These are phyloP conservation scores for Colletotrichum zoysiae DNA, from an alignment of 2,329 filamentous ascomycete genomes.

Conservation along the genomic window DNA sequence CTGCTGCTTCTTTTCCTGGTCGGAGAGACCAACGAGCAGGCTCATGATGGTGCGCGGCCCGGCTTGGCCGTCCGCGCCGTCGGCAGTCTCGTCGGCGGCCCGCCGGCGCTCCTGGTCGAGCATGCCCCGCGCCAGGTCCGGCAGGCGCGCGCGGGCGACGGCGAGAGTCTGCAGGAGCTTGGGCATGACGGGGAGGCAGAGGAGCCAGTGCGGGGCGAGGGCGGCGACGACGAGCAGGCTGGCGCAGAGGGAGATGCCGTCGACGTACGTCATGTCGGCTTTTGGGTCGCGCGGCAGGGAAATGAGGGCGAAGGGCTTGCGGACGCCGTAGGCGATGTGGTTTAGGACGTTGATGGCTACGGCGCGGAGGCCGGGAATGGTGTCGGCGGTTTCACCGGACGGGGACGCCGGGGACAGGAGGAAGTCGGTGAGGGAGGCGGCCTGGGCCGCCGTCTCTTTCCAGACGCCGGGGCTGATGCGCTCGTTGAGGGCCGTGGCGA, in stretches of 20 bases:
- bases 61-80: slow-evolving; percentile 40
- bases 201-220: slow-evolving; percentile 46
- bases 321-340: slow-evolving; percentile 50
- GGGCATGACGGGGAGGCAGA: slow-evolving; percentile 47
- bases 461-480: slow-evolving; percentile 52
- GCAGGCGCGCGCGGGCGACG: slow-evolving; percentile 46
- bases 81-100: slow-evolving; percentile 45
- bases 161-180: slow-evolving; percentile 46
- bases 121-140: slow-evolving; percentile 44
- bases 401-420: slow-evolving; percentile 40
- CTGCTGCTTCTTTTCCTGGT: slow-evolving; percentile 44
- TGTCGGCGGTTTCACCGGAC: slow-evolving; percentile 45
- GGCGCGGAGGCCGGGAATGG: slow-evolving; percentile 48
- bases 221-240: slow-evolving; percentile 48
- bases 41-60: slow-evolving; percentile 47
- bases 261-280: slow-evolving; percentile 48
- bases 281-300: slow-evolving; percentile 39
- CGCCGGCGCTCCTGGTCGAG: slow-evolving; percentile 8
- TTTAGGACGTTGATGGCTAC: slow-evolving; percentile 55
- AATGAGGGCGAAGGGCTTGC: slow-evolving; percentile 47
- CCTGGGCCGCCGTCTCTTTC: slow-evolving; percentile 49
- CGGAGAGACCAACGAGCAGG: slow-evolving; percentile 48
- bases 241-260: slow-evolving; percentile 48
- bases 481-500: slow-evolving; percentile 53
- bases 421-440: slow-evolving; percentile 48